phyloP scores from a whole-genome alignment of 495 filamentous ascomycete species.

The Penicillium flavigenum region DNA sequence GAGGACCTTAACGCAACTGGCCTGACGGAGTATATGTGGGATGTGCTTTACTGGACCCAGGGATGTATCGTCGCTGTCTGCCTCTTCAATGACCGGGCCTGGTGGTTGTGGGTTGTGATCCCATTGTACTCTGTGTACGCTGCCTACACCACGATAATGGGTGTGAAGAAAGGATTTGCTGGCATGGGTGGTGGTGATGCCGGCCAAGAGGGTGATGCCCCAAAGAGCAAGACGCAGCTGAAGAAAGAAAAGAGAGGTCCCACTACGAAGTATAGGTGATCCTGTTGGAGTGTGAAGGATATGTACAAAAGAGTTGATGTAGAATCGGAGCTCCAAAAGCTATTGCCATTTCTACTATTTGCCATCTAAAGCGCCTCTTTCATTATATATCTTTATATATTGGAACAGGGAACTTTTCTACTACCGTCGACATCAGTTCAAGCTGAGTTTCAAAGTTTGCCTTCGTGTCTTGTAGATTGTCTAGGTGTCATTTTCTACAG shows the following conservation, averaged over 20 bases:
- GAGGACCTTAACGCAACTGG: conserved; percentile 88
- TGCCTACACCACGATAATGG: conserved; percentile 62
- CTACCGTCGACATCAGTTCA: not conserved
- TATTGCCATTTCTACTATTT: not conserved
- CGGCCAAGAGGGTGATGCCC: conserved; percentile 22
- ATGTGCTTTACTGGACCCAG: conserved; percentile 91
- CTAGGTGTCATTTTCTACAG: no score
- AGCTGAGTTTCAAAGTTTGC: not conserved
- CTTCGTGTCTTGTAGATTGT: no score
- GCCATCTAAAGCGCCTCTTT: not conserved
- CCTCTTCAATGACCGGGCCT: conserved; percentile 71
- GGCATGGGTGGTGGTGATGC: conserved; percentile 46
- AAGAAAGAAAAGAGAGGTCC: conserved; percentile 63
- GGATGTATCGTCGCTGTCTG: conserved; percentile 62
- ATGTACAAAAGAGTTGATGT: not conserved
- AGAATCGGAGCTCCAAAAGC: not conserved
- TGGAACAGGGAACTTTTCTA: not conserved
- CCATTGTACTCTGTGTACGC: conserved; percentile 69
- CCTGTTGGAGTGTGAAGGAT: not conserved
- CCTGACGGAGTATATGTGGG: conserved; percentile 96
- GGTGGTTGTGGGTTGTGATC: conserved; percentile 71
- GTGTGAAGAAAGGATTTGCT: conserved; percentile 65
- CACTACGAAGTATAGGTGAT: conserved; percentile 45
- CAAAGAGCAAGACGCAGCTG: conserved; percentile 59
- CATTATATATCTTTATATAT: not conserved